Base-by-base conservation (phyloP, 805 yeast genomes). In the Candida chauliodis region DNA sequence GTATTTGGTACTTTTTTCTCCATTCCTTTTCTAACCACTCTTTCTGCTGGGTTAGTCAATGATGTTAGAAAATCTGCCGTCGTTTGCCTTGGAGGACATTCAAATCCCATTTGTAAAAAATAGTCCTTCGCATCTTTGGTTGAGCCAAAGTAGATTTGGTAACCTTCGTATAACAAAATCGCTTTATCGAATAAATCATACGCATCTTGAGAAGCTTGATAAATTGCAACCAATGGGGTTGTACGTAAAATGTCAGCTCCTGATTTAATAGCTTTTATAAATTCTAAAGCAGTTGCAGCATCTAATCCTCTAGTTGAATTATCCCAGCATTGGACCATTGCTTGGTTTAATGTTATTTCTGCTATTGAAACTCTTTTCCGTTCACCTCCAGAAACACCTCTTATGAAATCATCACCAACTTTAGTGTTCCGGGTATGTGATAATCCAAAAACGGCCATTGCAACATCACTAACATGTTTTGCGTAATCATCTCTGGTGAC, bases 351-450 rank as follows among this genome's bases (percentile, higher is more conserved):
- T 32, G 82, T 63, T 1, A 84, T 84, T 61, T 85, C 95, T 8
- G 89, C 87, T 50, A 85, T 79, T 8, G 91, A 81, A 2, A 85
- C 91, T 66, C 95, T 76, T 61, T 84, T 84, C 48, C 95, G 69
- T 63, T 85, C 93, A 69, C 95, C 93, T 52, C 95, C 91, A 36
- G 91, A 80, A 28, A 82, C 85, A 64, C 88, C 85, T 55, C 86
- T 72, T 21, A 81, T 71, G 42, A 65, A 76, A 47, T 78, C 83
- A 51, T 78, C 72, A 58, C 85, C 85, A 31, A 79, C 84, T 44
- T 71, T 73, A 25, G 83, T 76, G 47, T 78, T 58, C 40, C 69
- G 59, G 7, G 81, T 78, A 51, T 77, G 81, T 13, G 73, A 63
- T 42, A 72, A 59, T 35, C 77, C 78, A 46, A 58, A 66, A 1